phyloP scores from a whole-genome alignment of 2,329 filamentous ascomycete species.

The Nemania bipapillata region DNA sequence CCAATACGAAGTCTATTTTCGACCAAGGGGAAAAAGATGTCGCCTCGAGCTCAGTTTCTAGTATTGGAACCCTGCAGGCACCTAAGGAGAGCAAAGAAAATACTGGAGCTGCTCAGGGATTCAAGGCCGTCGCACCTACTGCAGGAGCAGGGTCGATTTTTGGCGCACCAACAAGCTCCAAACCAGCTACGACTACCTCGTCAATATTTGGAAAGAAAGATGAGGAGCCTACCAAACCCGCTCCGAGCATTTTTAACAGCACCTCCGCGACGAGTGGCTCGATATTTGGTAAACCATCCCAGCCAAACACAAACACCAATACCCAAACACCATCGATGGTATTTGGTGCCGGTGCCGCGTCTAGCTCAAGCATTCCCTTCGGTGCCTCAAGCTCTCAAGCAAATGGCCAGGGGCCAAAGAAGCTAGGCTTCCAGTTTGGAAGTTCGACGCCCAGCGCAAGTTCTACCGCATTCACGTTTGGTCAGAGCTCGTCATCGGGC shows the following conservation, averaged over 20 bases:
- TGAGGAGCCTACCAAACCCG: conserved; percentile 36
- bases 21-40: conserved; percentile 49
- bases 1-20: conserved; percentile 54
- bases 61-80: neutral
- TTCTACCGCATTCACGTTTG: conserved; percentile 45
- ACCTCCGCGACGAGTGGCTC: conserved; percentile 28
- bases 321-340: conserved; percentile 24
- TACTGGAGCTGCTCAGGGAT: conserved; percentile 13
- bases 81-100: conserved; percentile 23
- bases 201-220: conserved; percentile 44
- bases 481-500: conserved; percentile 39
- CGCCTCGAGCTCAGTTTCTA: conserved; percentile 2
- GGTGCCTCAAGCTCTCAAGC: conserved; percentile 32
- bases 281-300: conserved; percentile 42
- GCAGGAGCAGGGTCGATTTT: conserved; percentile 51
- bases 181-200: conserved; percentile 49
- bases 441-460: conserved; percentile 16
- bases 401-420: conserved; percentile 25
- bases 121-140: conserved; percentile 47
- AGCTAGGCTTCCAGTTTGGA: conserved; percentile 39
- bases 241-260: conserved; percentile 38
- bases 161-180: conserved; percentile 56
- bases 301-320: conserved; percentile 27
- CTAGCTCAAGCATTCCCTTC: conserved; percentile 34
- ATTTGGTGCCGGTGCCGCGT: conserved; percentile 18